Evolutionary conservation across 768 basidiomycete species (phyloP).

Genomic region (Psilocybe subaeruginosa): DNA sequence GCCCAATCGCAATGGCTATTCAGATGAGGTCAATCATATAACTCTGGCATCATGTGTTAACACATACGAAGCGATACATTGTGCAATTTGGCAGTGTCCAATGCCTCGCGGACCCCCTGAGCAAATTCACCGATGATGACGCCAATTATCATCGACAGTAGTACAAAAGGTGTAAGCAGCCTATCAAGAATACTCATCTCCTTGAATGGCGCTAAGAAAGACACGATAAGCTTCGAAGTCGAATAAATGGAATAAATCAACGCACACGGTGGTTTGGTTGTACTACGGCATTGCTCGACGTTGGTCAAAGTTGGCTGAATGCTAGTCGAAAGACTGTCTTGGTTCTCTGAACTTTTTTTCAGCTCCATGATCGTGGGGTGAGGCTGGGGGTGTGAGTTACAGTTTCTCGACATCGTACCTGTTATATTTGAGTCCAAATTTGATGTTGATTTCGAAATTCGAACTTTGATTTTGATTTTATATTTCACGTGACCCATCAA

Average conservation of each 20-base stretch:
- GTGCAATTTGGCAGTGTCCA: constrained; percentile 62
- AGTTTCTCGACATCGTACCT: neutral
- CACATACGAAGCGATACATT: constrained; percentile 79
- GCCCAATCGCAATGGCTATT: constrained; percentile 77
- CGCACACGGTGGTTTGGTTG: neutral
- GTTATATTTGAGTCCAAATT: neutral
- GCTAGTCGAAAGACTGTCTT: too few species aligned
- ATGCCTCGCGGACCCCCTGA: constrained; percentile 58
- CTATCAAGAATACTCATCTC: constrained; percentile 57
- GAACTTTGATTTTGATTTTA: neutral
- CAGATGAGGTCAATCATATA: neutral
- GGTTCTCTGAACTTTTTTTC: neutral
- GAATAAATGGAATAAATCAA: neutral
- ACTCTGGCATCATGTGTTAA: neutral
- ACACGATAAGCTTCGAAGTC: neutral
- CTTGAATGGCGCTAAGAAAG: constrained; percentile 35
- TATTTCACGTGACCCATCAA: neutral
- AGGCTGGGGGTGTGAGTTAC: too few species aligned
- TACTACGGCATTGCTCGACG: neutral
- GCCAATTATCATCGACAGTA: constrained; percentile 75
- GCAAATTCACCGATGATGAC: constrained; percentile 75
- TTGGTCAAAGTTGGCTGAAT: too few species aligned
- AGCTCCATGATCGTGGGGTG: neutral
- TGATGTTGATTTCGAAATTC: constrained; percentile 1
- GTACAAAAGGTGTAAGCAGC: constrained; percentile 65